phyloP scores from a whole-genome alignment of 148 eudicot species.

The Cornus kousa region DNA sequence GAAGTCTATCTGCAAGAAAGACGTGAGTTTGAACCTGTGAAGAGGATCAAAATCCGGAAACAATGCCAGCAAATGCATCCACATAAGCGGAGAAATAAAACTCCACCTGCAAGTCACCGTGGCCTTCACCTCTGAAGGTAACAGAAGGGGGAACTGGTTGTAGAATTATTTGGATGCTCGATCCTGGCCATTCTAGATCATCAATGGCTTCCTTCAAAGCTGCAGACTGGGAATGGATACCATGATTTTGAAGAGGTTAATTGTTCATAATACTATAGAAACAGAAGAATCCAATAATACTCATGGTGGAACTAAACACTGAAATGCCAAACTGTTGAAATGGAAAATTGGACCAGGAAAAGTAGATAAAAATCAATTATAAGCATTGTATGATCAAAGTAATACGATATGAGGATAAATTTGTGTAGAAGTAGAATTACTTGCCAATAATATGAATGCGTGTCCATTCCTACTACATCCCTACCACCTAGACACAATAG shows the following conservation, averaged over 20 bases:
- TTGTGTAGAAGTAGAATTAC: too few relatives aligned
- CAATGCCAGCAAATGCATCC: not conserved
- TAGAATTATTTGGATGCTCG: conserved; percentile 70
- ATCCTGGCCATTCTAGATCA: conserved; percentile 99
- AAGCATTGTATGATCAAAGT: not conserved
- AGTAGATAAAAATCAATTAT: not conserved
- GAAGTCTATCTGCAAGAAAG: conserved; percentile 78
- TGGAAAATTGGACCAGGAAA: not conserved
- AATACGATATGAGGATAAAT: not conserved
- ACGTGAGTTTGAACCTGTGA: not conserved
- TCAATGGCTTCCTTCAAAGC: conserved; percentile 94
- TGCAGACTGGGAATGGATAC: conserved; percentile 61
- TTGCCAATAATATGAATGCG: too few relatives aligned
- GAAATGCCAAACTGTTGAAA: not conserved
- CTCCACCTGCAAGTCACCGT: conserved; percentile 88
- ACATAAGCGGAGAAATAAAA: not conserved
- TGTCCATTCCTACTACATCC: too few relatives aligned
- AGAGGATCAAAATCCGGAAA: not conserved
- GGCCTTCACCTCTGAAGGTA: conserved; percentile 93
- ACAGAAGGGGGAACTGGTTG: conserved; percentile 86
- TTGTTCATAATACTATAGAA: not conserved
- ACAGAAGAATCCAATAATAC: not conserved
- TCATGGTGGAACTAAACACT: not conserved
- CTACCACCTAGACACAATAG: too few relatives aligned
- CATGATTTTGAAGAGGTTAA: conserved; percentile 3